phyloP scores from a whole-genome alignment of 108 stramenopile genomes.

The Nannochloropsis granulata region DNA sequence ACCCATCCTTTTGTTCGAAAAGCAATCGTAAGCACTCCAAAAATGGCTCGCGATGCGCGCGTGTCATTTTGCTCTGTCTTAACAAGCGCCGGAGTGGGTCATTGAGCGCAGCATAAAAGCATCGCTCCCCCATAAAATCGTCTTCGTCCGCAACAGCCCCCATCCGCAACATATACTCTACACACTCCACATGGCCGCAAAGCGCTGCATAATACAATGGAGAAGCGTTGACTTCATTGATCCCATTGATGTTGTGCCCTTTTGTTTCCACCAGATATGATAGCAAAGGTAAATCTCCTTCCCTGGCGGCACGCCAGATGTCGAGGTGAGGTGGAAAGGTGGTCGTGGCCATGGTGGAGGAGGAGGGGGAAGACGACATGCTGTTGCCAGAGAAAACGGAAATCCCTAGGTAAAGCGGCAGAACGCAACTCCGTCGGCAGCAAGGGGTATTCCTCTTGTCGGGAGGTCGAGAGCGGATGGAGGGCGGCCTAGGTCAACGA shows the following conservation, averaged over 20 bases:
- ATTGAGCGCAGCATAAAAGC: not conserved
- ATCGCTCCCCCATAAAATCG: not conserved
- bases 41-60: not conserved
- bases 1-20: not conserved
- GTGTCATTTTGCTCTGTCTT: not conserved
- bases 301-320: not conserved
- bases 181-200: not conserved
- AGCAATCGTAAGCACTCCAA: not conserved
- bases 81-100: not conserved
- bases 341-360: not conserved
- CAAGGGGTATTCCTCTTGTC: too few relatives aligned
- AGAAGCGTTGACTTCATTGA: not conserved
- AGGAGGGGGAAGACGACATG: not conserved
- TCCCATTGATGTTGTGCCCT: not conserved
- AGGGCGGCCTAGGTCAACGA: too few relatives aligned
- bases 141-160: not conserved
- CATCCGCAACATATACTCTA: not conserved
- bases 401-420: too few relatives aligned
- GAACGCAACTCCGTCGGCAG: too few relatives aligned
- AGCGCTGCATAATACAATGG: not conserved
- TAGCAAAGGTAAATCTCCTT: not conserved
- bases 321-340: not conserved
- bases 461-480: too few relatives aligned
- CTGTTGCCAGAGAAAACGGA: too few relatives aligned
- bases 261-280: not conserved